Evolutionary conservation across 805 yeast species (phyloP), one percentile per base, ranked within the genome.

Genomic region (Hanseniaspora clermontiae): DNA sequence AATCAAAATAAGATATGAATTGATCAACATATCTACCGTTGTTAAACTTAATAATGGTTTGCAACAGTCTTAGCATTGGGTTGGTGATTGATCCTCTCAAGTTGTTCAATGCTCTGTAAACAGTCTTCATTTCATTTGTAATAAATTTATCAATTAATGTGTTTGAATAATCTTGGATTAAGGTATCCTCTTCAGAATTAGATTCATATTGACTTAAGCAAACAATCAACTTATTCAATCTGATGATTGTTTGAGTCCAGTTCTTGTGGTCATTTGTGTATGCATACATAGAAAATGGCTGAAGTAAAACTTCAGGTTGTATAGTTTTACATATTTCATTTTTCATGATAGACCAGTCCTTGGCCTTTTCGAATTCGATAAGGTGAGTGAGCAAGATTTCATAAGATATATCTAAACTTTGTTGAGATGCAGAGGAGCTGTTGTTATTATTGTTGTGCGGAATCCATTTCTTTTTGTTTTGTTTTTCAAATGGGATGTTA

Each of bases 61-160:
- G 70, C 60, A 91, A 66, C 10, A 89, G 62, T 45, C 77, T 67
- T n/a, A 88, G 65, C 3, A 77, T 74, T 1, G 93, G 84, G 55
- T 78, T 80, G 0, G 90, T 80, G 1, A 76, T 64, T 1, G 78
- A 72, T 0, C 85, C 79, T 60, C 82, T 78, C 59, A 74, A 68
- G 55, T 79, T 76, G 59, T 76, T 77, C 42, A 89, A 70, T 17
- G 84, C 81, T 61, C 95, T 73, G 67, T 84, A 86, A 2, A 89
- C 70, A 8, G 81, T 76, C 61, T 83, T 85, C 45, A 77, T 65
- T 64, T 85, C 79, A 49, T 74, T 75, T 1, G 74, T 70, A 10
- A 88, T 65, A 3, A 89, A 69, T 14, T 76, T 76, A 51, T 74
- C 74, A 57, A 83, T 66, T 31, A 68, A 27, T 5, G 5, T 34